phyloP scores from a whole-genome alignment of 2,329 filamentous ascomycete species.

The Cladorrhinum sp. region DNA sequence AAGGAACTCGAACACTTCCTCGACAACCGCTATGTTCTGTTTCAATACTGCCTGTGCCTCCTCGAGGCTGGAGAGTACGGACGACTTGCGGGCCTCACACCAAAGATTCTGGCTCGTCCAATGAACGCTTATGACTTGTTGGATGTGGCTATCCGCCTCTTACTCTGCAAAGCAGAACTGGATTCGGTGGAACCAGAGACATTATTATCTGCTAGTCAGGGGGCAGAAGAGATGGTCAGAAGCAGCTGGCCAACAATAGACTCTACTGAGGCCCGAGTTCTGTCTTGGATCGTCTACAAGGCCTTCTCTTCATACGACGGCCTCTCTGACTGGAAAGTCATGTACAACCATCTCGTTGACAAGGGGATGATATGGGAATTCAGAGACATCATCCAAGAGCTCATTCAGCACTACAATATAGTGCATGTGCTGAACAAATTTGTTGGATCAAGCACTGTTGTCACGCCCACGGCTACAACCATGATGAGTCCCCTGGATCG shows the following conservation, averaged over 20 bases:
- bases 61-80: not conserved
- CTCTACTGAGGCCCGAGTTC: not conserved
- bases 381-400: not conserved
- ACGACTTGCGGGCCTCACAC: not conserved
- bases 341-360: not conserved
- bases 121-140: not conserved
- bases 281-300: not conserved
- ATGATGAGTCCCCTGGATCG: not conserved
- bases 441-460: not conserved
- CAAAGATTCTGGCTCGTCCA: not conserved
- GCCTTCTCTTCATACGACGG: no score
- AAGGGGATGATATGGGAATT: slow-evolving; percentile 1
- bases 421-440: not conserved
- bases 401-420: not conserved
- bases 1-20: not conserved
- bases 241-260: not conserved
- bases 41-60: slow-evolving; percentile 5
- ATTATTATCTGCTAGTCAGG: no score
- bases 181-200: no score
- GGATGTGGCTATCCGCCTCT: not conserved
- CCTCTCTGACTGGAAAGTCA: not conserved
- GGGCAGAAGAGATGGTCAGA: not conserved
- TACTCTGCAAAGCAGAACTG: not conserved
- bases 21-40: slow-evolving; percentile 3
- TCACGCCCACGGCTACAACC: not conserved